Evolutionary conservation across 2,329 filamentous ascomycete genomes (phyloP), one percentile per base, ranked within the genome.

Genomic region (Sporothrix schenckii): DNA sequence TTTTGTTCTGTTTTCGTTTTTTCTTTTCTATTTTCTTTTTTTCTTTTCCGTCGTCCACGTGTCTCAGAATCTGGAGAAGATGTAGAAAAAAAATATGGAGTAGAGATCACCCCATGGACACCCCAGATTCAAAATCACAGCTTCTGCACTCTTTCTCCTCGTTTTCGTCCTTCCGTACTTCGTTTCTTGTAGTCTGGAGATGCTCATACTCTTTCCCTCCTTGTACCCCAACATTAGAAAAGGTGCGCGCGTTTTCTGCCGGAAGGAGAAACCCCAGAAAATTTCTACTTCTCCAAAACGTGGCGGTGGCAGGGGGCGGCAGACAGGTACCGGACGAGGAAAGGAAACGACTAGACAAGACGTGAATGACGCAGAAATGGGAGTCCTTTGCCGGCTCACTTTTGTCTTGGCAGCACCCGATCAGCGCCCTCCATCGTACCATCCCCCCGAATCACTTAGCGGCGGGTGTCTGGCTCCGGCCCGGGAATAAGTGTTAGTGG

Each of bases 181-280:
- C 3, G 16, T 24, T 24, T 24, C 19, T 24, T 24, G 41, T 44
- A 7, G 16, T 21, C 21, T 19, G 58, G 58, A 47, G 58, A 63
- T 47, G 16, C n/a, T 7, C 7, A 9, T 34, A 34, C 34, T 9
- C 34, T 7, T 34, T 9, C 34, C 34, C 27, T 30, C 27, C 27
- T 30, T 30, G 27, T 61, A 61, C 58, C 58, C 58, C 58, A 61
- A 47, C 58, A 61, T 61, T 9, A 58, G n/a, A 47, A n/a, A 58
- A 34, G 27, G 27, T 30, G 27, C 27, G 27, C 30, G 58, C 58
- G 58, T 61, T 34, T 27, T 47, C 19, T 39, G n/a, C 58, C 30
- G 30, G 54, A 61, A 61, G 21, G 58, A 24, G 41, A 63, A 63
- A 47, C 58, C 58, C 58, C 58, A 47, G 58, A 63, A 61, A 63